Conservation (phyloP, 352 stramenopile species). For the Globisporangium apiculatum region DNA sequence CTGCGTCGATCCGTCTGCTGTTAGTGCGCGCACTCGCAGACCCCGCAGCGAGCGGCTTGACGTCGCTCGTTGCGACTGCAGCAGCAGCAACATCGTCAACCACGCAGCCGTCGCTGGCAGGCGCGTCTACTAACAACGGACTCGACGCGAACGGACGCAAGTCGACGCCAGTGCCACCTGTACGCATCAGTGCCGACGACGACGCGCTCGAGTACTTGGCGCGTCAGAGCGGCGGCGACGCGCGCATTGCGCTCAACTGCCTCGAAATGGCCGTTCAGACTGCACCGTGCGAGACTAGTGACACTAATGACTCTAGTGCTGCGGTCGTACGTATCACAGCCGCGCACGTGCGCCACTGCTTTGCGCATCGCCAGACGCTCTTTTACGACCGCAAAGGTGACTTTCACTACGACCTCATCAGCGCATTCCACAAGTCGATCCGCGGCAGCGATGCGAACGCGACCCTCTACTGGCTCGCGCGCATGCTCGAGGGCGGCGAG, state of each 20-base stretch:
- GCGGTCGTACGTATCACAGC: constrained; percentile 30
- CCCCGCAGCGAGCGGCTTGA: constrained; percentile 20
- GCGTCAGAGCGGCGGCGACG: constrained; percentile 70
- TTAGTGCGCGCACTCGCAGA: constrained; percentile 49
- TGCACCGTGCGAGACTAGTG: constrained; percentile 17
- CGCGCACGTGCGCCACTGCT: constrained; percentile 62
- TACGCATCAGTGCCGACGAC: too few species aligned
- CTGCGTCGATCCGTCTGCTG: constrained; percentile 57
- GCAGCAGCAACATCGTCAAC: too few species aligned
- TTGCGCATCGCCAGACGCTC: constrained; percentile 61
- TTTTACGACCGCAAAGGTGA: constrained; percentile 84
- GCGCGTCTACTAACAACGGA: constrained; percentile 1
- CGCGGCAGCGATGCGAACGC: constrained; percentile 78
- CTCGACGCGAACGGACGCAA: constrained; percentile 20
- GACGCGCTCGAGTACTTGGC: constrained; percentile 52
- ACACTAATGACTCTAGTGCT: too few species aligned
- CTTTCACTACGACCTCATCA: constrained; percentile 84
- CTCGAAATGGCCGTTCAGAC: constrained; percentile 75
- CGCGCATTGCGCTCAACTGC: constrained; percentile 73
- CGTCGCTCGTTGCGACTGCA: constrained; percentile 9
- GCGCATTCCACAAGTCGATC: constrained; percentile 80
- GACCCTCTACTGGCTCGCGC: constrained; percentile 77
- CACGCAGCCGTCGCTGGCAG: too few species aligned
- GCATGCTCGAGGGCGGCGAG: constrained; percentile 84
- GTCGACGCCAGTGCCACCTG: constrained; percentile 31